Percentiles rank a stretch among this genome's conserved stretches.
Evolutionary conservation across 1,139 yeast genomes (phyloP).

Genomic region (Meyerozyma elateridarum): DNA sequence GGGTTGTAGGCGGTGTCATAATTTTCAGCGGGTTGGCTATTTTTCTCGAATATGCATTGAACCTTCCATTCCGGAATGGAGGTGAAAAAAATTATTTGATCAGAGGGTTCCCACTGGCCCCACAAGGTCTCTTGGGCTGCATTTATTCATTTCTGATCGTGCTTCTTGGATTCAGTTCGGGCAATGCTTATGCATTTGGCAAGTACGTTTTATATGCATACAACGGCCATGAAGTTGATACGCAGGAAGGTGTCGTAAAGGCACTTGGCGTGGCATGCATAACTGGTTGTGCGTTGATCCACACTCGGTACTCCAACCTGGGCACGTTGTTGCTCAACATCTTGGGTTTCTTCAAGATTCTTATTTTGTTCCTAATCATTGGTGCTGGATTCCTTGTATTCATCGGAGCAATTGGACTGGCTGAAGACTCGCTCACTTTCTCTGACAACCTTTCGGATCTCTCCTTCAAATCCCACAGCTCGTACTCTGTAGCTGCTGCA

Average conservation of each 20-base stretch:
- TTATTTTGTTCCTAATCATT: conserved; percentile 37
- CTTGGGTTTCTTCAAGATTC: conserved; percentile 39
- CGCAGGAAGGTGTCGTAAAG: conserved; percentile 24
- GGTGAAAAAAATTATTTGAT: conserved; percentile 50
- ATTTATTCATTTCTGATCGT: conserved; percentile 46
- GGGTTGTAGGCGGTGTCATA: conserved; percentile 42
- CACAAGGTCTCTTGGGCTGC: conserved; percentile 37
- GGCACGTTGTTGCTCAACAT: conserved; percentile 42
- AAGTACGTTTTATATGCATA: conserved; percentile 41
- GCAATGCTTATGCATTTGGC: conserved; percentile 49
- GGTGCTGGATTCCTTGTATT: conserved; percentile 30
- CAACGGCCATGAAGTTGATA: conserved; percentile 15
- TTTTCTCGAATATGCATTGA: conserved; percentile 44
- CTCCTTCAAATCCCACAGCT: too few species aligned
- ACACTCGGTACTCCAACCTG: conserved; percentile 33
- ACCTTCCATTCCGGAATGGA: conserved; percentile 43
- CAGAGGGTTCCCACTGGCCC: conserved; percentile 29
- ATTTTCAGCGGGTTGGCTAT: conserved; percentile 45
- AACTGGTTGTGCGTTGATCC: conserved; percentile 36
- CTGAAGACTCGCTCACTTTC: too few species aligned
- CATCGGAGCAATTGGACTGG: conserved; percentile 23
- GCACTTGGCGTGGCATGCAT: conserved; percentile 44
- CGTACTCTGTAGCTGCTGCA: conserved; percentile 38
- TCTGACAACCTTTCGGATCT: conserved; percentile 24
- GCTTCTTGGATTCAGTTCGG: conserved; percentile 45